These are phyloP conservation scores for Salvia miltiorrhiza DNA, from an alignment of 257 asterid genomes.

Conservation along the genomic window DNA sequence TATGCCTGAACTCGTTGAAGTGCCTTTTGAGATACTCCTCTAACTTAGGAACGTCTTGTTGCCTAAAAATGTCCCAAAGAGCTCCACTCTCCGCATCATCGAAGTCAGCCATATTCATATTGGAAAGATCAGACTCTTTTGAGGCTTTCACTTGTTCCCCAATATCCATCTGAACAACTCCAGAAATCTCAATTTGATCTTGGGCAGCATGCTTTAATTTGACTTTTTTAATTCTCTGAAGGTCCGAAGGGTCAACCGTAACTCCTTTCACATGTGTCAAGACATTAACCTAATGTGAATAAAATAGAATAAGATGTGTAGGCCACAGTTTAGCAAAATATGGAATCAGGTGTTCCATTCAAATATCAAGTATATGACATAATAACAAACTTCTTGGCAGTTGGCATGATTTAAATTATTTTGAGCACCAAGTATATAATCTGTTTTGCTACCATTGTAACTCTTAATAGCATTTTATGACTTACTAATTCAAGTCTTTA, in stretches of 20 bases:
- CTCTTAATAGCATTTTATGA: background rate
- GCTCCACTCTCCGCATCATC: conserved; percentile 51
- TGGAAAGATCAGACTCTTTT: no score
- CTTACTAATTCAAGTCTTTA: background rate
- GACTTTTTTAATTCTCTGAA: conserved; percentile 14
- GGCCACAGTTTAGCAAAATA: background rate
- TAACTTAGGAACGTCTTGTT: conserved; percentile 62
- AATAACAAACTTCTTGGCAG: background rate
- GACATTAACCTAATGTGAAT: conserved; percentile 55
- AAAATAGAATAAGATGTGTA: conserved; percentile 1
- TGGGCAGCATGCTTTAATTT: conserved; percentile 51
- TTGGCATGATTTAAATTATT: background rate
- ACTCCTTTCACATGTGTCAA: conserved; percentile 56
- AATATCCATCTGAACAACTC: background rate
- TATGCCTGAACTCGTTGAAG: conserved; percentile 45
- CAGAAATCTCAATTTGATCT: conserved; percentile 36
- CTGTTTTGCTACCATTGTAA: conserved; percentile 4
- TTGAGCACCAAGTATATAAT: background rate
- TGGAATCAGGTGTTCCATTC: background rate
- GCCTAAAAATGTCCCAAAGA: conserved; percentile 72
- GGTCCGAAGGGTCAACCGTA: background rate
- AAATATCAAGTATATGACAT: background rate
- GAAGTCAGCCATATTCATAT: conserved; percentile 10
- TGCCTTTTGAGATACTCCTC: conserved; percentile 46
- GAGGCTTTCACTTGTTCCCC: background rate